These are phyloP conservation scores for Leptomonas pyrrhocoris DNA, from an alignment of 208 protist species.

Conservation along the genomic window DNA sequence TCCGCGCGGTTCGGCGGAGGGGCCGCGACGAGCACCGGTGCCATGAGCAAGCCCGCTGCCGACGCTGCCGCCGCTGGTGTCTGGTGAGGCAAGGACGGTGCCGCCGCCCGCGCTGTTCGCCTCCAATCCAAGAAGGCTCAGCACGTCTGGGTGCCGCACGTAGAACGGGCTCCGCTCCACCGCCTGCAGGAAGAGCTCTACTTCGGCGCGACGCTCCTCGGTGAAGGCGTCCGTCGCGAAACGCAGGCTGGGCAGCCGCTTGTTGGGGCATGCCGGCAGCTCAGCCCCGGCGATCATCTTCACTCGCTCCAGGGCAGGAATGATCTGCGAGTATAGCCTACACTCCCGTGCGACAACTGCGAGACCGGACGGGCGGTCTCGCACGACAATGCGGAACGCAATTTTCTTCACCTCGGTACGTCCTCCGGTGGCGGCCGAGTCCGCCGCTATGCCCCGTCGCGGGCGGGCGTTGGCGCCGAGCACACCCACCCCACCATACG, in stretches of 20 bases:
- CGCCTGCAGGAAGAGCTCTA: constrained; percentile 40
- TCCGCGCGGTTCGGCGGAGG: neutral
- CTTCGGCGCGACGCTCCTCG: constrained; percentile 54
- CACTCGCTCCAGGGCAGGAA: constrained; percentile 40
- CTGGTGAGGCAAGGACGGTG: neutral
- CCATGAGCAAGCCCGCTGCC: neutral
- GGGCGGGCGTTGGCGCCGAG: neutral
- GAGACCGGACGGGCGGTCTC: constrained; percentile 8
- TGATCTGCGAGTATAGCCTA: constrained; percentile 41
- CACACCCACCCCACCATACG: neutral
- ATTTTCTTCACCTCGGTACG: constrained; percentile 45
- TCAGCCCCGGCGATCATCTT: constrained; percentile 27
- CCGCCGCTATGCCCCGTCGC: neutral
- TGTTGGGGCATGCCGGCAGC: constrained; percentile 36
- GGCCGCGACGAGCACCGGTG: neutral
- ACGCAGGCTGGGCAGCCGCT: constrained; percentile 48
- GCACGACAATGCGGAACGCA: constrained; percentile 18
- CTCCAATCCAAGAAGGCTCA: constrained; percentile 42
- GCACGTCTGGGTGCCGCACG: constrained; percentile 51
- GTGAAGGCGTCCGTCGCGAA: constrained; percentile 60
- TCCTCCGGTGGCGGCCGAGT: neutral
- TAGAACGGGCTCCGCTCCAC: constrained; percentile 44
- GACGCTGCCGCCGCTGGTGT: neutral
- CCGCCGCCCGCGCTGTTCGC: constrained; percentile 16
- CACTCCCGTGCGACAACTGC: constrained; percentile 26